Evolutionary conservation across 805 yeast species (phyloP).

Genomic region (Cyberlindnera meyerae): DNA sequence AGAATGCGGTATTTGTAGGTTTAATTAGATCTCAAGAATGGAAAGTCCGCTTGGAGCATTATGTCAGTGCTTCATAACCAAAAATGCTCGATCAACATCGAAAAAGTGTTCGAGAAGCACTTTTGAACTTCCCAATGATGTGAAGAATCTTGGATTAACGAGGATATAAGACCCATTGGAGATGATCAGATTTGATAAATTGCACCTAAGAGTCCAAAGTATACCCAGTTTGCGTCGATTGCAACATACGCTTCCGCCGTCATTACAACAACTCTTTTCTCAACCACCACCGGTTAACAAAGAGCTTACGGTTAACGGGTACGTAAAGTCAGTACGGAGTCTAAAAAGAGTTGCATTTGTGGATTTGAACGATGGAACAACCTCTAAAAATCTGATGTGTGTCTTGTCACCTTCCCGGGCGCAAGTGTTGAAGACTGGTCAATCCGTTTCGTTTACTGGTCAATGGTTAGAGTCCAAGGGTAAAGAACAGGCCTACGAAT

Average conservation of each 20-base stretch:
- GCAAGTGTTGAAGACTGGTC: slow-evolving; percentile 38
- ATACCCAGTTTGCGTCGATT: neutral
- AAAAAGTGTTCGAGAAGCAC: too few species aligned
- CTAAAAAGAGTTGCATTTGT: slow-evolving; percentile 77
- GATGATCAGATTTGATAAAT: too few species aligned
- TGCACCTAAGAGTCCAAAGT: too few species aligned
- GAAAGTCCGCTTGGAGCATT: neutral
- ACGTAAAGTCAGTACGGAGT: slow-evolving; percentile 66
- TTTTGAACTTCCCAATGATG: too few species aligned
- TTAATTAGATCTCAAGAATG: too few species aligned
- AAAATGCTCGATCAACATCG: too few species aligned
- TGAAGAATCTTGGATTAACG: too few species aligned
- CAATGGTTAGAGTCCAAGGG: slow-evolving; percentile 43
- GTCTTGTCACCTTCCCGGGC: slow-evolving; percentile 40
- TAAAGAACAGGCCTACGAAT: slow-evolving; percentile 48
- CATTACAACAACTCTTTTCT: slow-evolving; percentile 14
- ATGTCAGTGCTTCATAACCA: too few species aligned
- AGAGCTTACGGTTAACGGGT: slow-evolving; percentile 53
- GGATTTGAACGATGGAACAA: slow-evolving; percentile 77
- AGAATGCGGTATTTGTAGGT: neutral
- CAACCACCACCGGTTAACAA: slow-evolving; percentile 27
- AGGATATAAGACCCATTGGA: too few species aligned
- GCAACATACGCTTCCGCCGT: slow-evolving; percentile 10
- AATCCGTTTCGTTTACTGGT: slow-evolving; percentile 41
- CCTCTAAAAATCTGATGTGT: slow-evolving; percentile 48